Percentiles rank a stretch among this genome's conserved stretches.
Conservation (phyloP, 169 alveolate species). For the Plasmodium gaboni region DNA sequence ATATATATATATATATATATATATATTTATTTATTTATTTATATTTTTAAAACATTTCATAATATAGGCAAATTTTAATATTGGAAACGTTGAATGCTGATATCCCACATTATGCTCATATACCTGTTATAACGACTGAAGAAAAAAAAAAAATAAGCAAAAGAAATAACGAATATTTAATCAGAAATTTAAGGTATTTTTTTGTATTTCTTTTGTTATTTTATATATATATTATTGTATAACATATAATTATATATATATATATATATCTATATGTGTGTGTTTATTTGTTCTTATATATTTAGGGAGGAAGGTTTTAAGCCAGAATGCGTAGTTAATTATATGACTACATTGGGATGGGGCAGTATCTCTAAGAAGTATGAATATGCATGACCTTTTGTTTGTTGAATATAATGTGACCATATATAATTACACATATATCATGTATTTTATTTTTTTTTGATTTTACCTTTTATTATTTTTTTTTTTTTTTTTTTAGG, state of each 20-base stretch:
- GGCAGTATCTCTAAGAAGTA: slow-evolving; percentile 56
- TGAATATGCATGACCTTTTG: background rate
- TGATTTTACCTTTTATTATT: background rate
- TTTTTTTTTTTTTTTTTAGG: slow-evolving; percentile 5
- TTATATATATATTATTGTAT: background rate
- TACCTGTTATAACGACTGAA: slow-evolving; percentile 64
- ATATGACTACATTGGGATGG: slow-evolving; percentile 70
- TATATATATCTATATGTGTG: background rate
- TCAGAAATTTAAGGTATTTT: slow-evolving; percentile 46
- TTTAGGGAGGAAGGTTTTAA: slow-evolving; percentile 66
- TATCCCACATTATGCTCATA: slow-evolving; percentile 76
- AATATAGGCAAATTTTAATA: slow-evolving; percentile 72
- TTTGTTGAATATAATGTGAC: too few species aligned
- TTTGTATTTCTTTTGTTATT: background rate
- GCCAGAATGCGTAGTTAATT: slow-evolving; percentile 63
- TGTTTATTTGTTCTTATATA: background rate
- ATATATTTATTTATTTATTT: background rate
- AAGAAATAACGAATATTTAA: slow-evolving; percentile 70
- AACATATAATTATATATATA: background rate
- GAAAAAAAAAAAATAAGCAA: slow-evolving; percentile 78
- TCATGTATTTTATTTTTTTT: background rate
- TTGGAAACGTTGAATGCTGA: slow-evolving; percentile 74
- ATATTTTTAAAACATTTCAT: background rate
- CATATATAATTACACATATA: too few species aligned
- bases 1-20: background rate